Evolutionary conservation across 176 grass and related monocot species (phyloP).

Genomic region (Musa troglodytarum): DNA sequence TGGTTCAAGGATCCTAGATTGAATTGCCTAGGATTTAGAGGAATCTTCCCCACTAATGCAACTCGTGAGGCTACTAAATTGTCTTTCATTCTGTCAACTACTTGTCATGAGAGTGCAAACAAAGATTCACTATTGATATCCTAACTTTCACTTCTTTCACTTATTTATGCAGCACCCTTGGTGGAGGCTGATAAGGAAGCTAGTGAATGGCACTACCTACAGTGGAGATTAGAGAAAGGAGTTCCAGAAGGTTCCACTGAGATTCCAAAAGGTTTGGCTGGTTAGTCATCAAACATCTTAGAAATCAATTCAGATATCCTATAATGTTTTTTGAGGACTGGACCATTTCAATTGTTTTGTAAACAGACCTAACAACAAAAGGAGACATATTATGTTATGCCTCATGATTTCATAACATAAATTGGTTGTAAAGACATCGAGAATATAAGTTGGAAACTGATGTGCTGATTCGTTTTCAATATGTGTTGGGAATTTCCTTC

Average conservation of each 20-base stretch:
- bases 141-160: conserved; percentile 6
- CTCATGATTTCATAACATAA: no score
- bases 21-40: conserved; percentile 72
- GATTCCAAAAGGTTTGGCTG: conserved; percentile 69
- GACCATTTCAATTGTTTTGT: no score
- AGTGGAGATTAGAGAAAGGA: conserved; percentile 66
- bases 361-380: no score
- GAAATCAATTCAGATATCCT: no score
- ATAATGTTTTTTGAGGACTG: no score
- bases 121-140: not conserved
- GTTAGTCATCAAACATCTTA: not conserved
- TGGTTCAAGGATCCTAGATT: conserved; percentile 86
- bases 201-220: conserved; percentile 64
- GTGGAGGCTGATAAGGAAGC: conserved; percentile 83
- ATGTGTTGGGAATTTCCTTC: not conserved
- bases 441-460: no score
- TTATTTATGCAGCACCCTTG: conserved; percentile 42
- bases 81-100: not conserved
- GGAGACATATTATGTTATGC: no score
- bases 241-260: conserved; percentile 86
- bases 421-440: no score
- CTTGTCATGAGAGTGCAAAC: not conserved
- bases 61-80: conserved; percentile 39
- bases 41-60: conserved; percentile 71
- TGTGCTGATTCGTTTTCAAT: no score